These are phyloP conservation scores for Nicotiana undulata DNA, from an alignment of 257 asterid species.

Conservation along the genomic window DNA sequence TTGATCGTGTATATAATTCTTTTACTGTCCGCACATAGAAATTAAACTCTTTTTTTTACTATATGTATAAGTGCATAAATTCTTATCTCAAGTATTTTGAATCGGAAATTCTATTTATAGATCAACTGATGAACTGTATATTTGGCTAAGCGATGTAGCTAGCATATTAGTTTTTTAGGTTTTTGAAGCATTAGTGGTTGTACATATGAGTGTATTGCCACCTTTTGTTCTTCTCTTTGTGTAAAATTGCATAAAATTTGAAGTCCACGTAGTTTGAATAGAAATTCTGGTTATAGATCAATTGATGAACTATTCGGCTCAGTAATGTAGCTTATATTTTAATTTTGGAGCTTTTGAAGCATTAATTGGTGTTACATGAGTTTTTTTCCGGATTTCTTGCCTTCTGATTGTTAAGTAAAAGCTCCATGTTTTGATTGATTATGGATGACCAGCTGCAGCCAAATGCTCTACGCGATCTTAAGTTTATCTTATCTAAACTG, in stretches of 20 bases:
- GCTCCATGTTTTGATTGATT: background rate
- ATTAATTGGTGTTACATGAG: too few relatives aligned
- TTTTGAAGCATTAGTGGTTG: background rate
- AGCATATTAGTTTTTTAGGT: background rate
- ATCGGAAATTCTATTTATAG: background rate
- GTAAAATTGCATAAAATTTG: background rate
- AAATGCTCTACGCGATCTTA: background rate
- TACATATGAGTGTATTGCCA: background rate
- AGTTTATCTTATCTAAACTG: background rate
- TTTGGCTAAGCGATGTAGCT: background rate
- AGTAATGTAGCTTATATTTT: background rate
- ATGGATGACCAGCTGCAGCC: background rate
- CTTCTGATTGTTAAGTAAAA: background rate
- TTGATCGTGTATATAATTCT: too few relatives aligned
- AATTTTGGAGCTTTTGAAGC: background rate
- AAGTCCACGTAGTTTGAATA: background rate
- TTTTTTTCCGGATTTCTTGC: background rate
- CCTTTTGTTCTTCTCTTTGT: background rate
- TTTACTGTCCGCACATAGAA: too few relatives aligned
- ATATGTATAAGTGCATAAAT: background rate
- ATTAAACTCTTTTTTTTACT: background rate
- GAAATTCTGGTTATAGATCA: background rate
- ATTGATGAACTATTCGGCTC: background rate
- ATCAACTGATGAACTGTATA: background rate
- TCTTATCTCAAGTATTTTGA: background rate